These are phyloP conservation scores for Diaporthe helianthi DNA, from an alignment of 2,329 filamentous ascomycete species.

Conservation along the genomic window DNA sequence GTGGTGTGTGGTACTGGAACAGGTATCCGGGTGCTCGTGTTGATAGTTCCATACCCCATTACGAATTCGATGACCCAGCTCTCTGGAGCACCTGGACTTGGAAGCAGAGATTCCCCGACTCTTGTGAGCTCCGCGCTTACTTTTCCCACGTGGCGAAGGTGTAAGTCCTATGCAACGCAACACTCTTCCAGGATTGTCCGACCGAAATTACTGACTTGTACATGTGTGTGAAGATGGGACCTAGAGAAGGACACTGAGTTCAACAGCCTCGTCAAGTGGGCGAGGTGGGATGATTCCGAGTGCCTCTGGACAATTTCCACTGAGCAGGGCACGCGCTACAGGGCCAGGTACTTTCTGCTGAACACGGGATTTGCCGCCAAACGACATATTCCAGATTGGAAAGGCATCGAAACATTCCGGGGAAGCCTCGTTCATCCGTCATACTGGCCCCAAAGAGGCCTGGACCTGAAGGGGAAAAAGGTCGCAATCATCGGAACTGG, in stretches of 20 bases:
- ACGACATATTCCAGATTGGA: constrained; percentile 29
- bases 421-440: constrained; percentile 19
- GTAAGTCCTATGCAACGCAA: background rate
- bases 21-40: constrained; percentile 29
- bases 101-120: constrained; percentile 27
- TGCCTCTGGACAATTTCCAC: constrained; percentile 24
- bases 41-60: constrained; percentile 20
- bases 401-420: constrained; percentile 25
- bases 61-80: constrained; percentile 28
- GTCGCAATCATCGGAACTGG: constrained; percentile 29
- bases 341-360: constrained; percentile 24
- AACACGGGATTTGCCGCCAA: constrained; percentile 27
- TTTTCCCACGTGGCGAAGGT: constrained; percentile 20
- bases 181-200: no score
- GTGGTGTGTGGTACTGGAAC: constrained; percentile 25
- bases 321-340: background rate
- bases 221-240: constrained; percentile 17
- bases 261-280: constrained; percentile 11
- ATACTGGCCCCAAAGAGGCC: constrained; percentile 24
- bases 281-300: constrained; percentile 19
- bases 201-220: background rate
- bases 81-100: constrained; percentile 27
- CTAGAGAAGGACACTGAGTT: constrained; percentile 27
- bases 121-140: constrained; percentile 24
- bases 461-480: constrained; percentile 11